phyloP scores from a whole-genome alignment of 2,329 filamentous ascomycete species.

The Tolypocladium cylindrosporum region DNA sequence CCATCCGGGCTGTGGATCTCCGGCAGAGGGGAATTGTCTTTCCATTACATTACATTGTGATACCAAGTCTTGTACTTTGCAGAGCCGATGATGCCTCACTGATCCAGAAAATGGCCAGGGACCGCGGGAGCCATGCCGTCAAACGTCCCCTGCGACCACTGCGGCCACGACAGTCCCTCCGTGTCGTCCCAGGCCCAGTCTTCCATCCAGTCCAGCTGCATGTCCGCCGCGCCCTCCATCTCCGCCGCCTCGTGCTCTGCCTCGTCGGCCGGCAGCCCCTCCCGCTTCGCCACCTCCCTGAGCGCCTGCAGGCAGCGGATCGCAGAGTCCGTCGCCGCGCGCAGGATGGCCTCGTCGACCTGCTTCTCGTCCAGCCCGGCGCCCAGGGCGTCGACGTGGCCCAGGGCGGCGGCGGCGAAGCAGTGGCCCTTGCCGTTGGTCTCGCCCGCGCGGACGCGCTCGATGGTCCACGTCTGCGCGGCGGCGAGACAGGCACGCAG shows the following conservation, averaged over 20 bases:
- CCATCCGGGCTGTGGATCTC: neutral
- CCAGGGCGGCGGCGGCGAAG: conserved; percentile 19
- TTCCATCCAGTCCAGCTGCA: conserved; percentile 14
- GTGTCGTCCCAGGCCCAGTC: conserved; percentile 18
- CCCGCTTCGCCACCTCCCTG: conserved; percentile 20
- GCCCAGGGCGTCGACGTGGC: conserved; percentile 25
- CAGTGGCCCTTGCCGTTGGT: conserved; percentile 32
- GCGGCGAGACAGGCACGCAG: conserved; percentile 19
- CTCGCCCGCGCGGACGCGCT: conserved; percentile 29
- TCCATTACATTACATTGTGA: neutral
- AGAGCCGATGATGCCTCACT: neutral
- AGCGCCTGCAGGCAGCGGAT: conserved; percentile 21
- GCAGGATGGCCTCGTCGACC: conserved; percentile 19
- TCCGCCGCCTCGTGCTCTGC: conserved; percentile 4
- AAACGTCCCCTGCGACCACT: conserved; percentile 6
- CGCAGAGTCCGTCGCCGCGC: conserved; percentile 14
- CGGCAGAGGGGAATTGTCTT: neutral
- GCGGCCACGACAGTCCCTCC: conserved; percentile 8
- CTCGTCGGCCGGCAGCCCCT: conserved; percentile 9
- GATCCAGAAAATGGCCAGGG: neutral
- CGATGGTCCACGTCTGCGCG: conserved; percentile 19
- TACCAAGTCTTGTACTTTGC: neutral
- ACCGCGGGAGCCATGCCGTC: neutral
- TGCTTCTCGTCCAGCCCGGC: conserved; percentile 16
- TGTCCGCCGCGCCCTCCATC: conserved; percentile 3